phyloP scores from a whole-genome alignment of 352 stramenopile genomes.

The Blastocystis sp. region DNA sequence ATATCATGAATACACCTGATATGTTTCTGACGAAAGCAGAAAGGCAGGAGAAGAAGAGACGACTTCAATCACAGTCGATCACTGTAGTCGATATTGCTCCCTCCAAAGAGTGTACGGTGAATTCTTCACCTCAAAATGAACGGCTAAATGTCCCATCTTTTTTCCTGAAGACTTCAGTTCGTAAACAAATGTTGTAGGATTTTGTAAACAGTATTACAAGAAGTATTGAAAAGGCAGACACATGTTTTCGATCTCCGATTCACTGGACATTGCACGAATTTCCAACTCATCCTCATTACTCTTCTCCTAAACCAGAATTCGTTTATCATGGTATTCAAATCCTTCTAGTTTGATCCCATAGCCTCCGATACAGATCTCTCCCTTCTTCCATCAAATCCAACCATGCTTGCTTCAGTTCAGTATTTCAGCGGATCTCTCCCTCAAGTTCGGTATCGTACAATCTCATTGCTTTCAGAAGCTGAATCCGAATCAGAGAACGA shows the following conservation, averaged over 20 bases:
- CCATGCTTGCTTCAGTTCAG: too few species aligned
- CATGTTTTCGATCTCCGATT: not conserved
- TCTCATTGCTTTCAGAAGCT: not conserved
- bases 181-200: not conserved
- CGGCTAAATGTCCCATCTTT: not conserved
- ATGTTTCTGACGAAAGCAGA: conserved; percentile 45
- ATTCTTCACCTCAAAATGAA: not conserved
- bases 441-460: too few species aligned
- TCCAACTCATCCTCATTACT: not conserved
- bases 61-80: not conserved
- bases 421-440: not conserved
- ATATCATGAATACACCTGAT: conserved; percentile 40
- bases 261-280: not conserved
- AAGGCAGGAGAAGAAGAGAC: conserved; percentile 16
- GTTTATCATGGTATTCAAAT: too few species aligned
- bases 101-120: not conserved
- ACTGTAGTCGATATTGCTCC: not conserved
- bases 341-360: too few species aligned
- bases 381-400: not conserved
- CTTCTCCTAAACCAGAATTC: not conserved
- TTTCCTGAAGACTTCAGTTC: conserved; percentile 1
- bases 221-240: not conserved
- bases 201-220: not conserved
- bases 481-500: not conserved
- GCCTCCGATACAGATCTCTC: not conserved